A percentile compares a stretch with the other conserved stretches of the same genome.
phyloP scores from a whole-genome alignment of 139 green algal genomes.

The Astrephomene gubernaculifera region DNA sequence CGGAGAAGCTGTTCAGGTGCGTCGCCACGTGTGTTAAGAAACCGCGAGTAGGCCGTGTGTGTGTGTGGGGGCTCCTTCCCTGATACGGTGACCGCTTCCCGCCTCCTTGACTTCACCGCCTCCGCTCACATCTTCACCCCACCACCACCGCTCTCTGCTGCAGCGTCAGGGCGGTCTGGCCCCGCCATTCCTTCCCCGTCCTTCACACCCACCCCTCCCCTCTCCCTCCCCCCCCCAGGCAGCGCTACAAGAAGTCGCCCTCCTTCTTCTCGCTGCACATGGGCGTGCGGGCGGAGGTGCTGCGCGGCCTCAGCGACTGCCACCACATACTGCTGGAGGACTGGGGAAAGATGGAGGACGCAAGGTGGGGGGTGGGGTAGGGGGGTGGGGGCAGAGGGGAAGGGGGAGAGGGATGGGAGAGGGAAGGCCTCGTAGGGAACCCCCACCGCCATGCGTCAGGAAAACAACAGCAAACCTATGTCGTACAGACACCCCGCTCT shows the following conservation, averaged over 20 bases:
- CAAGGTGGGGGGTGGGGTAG: neutral
- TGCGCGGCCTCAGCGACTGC: conserved; percentile 78
- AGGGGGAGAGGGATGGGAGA: neutral
- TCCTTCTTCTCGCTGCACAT: conserved; percentile 96
- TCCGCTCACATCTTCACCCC: no score
- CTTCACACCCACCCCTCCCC: neutral
- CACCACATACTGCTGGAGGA: conserved; percentile 97
- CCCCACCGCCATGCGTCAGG: no score
- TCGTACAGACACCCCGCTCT: no score
- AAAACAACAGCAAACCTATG: no score
- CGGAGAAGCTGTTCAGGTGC: conserved; percentile 75
- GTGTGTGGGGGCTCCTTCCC: no score
- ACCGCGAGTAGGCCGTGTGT: no score
- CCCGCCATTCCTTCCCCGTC: neutral
- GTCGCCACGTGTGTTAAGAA: neutral
- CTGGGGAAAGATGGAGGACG: conserved; percentile 71
- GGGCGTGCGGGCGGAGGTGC: conserved; percentile 81
- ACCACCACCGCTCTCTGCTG: no score
- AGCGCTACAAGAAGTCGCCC: conserved; percentile 93
- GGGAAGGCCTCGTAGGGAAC: no score
- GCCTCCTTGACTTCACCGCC: neutral
- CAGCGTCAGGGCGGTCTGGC: no score
- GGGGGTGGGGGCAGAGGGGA: neutral
- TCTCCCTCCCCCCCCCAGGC: conserved; percentile 40
- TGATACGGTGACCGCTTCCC: no score